Conservation (phyloP, 2,329 filamentous ascomycete genomes). For the Trichoderma sp. region DNA sequence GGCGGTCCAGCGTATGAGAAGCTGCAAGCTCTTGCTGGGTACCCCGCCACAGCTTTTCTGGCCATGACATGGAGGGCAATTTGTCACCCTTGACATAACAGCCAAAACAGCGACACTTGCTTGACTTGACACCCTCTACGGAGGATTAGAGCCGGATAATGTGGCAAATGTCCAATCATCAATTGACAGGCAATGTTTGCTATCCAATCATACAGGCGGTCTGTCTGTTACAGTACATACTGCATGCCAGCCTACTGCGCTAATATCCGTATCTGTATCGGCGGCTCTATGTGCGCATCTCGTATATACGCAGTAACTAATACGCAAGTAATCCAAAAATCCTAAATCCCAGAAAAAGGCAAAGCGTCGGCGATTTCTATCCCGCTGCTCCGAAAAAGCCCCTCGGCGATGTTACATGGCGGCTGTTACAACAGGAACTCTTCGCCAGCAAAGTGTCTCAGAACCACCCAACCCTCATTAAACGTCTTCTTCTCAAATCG, state of each 20-base stretch:
- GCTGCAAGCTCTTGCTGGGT: not conserved
- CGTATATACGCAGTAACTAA: not conserved
- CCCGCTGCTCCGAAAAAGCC: not conserved
- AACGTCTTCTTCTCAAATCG: constrained; percentile 65
- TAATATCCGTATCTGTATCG: not conserved
- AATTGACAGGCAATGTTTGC: not conserved
- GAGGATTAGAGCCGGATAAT: not conserved
- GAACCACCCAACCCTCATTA: constrained; percentile 72
- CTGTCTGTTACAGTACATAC: not conserved
- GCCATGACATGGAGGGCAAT: not conserved
- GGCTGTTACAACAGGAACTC: constrained; percentile 57
- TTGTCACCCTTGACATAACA: not conserved
- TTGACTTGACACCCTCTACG: not conserved
- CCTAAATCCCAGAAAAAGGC: not conserved
- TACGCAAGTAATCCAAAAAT: not conserved
- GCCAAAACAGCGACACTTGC: not conserved
- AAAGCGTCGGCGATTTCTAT: not conserved
- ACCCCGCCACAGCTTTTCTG: not conserved
- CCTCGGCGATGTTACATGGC: not conserved
- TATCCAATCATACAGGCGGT: not conserved
- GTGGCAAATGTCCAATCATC: constrained; percentile 5
- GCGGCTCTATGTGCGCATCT: not conserved
- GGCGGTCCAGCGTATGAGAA: not conserved
- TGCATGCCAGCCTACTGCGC: too few species aligned
- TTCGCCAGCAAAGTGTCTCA: constrained; percentile 75